Evolutionary conservation across 331 rosid genomes (phyloP).

Genomic region (Quercus lobata): DNA sequence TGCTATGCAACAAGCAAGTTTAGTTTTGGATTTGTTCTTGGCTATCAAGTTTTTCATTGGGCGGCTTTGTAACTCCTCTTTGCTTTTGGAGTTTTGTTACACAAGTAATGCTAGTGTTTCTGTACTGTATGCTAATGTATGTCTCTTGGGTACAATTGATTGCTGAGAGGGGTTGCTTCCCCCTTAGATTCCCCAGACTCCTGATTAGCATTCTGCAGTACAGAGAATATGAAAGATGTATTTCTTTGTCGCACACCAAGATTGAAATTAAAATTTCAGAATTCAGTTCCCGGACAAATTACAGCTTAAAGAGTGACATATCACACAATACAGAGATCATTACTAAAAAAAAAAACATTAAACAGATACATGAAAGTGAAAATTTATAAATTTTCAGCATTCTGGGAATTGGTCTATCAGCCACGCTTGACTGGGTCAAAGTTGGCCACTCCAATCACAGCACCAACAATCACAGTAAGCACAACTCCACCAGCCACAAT

Average conservation of each 20-base stretch:
- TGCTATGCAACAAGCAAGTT: neutral
- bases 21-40: neutral
- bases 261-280: slow-evolving; percentile 21
- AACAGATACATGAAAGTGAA: slow-evolving; percentile 29
- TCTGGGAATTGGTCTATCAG: slow-evolving; percentile 28
- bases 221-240: slow-evolving; percentile 11
- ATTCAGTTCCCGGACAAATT: slow-evolving; percentile 26
- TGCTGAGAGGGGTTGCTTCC: neutral
- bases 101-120: neutral
- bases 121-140: neutral
- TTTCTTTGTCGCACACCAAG: neutral
- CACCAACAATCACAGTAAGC: slow-evolving; percentile 54
- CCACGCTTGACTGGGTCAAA: slow-evolving; percentile 92
- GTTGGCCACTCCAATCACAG: slow-evolving; percentile 74
- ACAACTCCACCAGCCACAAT: slow-evolving; percentile 87
- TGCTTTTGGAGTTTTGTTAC: neutral
- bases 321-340: slow-evolving; percentile 34
- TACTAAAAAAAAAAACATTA: slow-evolving; percentile 23
- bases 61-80: neutral
- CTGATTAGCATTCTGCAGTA: too few relatives aligned
- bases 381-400: slow-evolving; percentile 4
- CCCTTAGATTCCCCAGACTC: neutral
- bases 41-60: neutral
- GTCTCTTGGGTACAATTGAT: neutral
- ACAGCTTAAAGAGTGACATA: slow-evolving; percentile 29